Evolutionary conservation across 2,329 filamentous ascomycete species (phyloP), one percentile per base, ranked within the genome.

Genomic region (Trichoderma sp.): DNA sequence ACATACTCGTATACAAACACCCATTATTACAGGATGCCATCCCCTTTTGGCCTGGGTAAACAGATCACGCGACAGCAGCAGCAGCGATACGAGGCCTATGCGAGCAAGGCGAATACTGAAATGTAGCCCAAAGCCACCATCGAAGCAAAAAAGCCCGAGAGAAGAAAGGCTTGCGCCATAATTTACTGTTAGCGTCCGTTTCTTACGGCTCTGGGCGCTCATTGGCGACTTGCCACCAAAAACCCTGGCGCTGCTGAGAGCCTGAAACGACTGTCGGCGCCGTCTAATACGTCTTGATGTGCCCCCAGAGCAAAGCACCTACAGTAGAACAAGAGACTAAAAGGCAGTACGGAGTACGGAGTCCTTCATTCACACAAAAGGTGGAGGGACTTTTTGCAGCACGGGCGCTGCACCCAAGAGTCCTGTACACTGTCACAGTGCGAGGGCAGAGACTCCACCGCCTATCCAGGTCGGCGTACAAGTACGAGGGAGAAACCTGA

Each of bases 141-240:
- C 36, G n/a, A 24, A 12, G 8, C 3, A 24, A 47, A 39, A 67
- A n/a, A 34, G n/a, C 34, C 34, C 7, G 53, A 61, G 36, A 34
- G 7, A 36, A 26, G n/a, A 11, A 47, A 21, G 47, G 36, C 28
- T 70, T 53, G 67, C 57, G 67, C 57, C 53, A 58, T 70, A 62
- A 70, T 70, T 70, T 62, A 70, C 67, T 39, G 67, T 70, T 62
- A 62, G 67, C 67, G 67, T 70, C 67, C 57, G 67, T 70, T 70
- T 70, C 56, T 70, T 62, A 62, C 67, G 67, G 67, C 24, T 26
- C 57, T 62, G 21, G n/a, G 34, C 4, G 57, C 57, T 32, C 30
- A 70, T 70, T 70, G 67, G 67, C 30, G 67, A 36, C 57, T 51
- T 62, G 67, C 39, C 26, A 12, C 57, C 12, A 62, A 51, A 62